Evolutionary conservation across 805 yeast species (phyloP), one percentile per base, ranked within the genome.

Genomic region (Zygoascus biomembranicola): DNA sequence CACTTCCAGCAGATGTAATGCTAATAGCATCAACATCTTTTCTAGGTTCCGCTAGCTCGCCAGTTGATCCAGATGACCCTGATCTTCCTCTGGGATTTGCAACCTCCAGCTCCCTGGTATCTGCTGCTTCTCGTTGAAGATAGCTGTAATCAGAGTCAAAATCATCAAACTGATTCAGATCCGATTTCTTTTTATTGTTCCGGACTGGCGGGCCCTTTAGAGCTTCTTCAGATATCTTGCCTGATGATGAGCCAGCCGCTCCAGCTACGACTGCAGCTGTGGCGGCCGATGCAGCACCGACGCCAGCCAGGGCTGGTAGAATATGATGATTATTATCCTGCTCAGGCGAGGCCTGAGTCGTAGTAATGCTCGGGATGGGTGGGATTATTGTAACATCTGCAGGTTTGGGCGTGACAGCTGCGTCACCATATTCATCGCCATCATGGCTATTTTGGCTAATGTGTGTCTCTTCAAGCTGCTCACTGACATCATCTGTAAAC

Each of bases 91-190:
- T 35, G 5, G 39, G 39, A 35, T 35, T 35, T 11, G 13, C 39
- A 13, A 35, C 39, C 10, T 35, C 39, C 5, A 35, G 39, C 8
- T 35, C 39, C 16, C 39, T 35, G 13, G 10, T 35, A 35, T 35
- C 39, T 3, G 39, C 39, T 35, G 39, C 39, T 13, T 35, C 39
- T 13, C 39, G 39, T 8, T 35, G 39, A 13, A 35, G 16, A 35
- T 35, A 35, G 19, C 50, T 42, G 31, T 47, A 55, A 42, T 52
- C 57, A 28, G 57, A 47, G 44, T 56, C 59, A 47, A 51, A 52
- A 37, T 42, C 53, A 8, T 20, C 26, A 32, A 52, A 51, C 50
- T 41, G 55, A 13, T 49, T 46, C 4, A 20, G 8, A 18, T 20
- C 31, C 16, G 53, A 28, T 23, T 32, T 32, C 13, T 28, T 8